Conservation (phyloP, 2,329 filamentous ascomycete species). For the Tricladium varicosporioides region DNA sequence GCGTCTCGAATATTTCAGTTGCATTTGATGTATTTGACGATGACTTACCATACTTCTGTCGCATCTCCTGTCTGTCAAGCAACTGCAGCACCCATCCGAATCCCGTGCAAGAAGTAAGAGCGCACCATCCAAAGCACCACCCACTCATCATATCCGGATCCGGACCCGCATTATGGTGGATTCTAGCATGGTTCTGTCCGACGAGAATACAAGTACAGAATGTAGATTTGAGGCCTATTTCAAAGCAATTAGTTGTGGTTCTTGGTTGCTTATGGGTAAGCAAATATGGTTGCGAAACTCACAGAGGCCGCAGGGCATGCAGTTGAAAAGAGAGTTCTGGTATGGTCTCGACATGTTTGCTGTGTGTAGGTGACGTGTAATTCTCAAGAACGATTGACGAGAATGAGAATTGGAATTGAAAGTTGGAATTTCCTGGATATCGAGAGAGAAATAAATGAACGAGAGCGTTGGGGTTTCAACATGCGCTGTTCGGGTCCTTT, state of each 20-base stretch:
- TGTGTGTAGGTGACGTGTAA: neutral
- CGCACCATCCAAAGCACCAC: slow-evolving; percentile 10
- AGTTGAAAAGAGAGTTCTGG: slow-evolving; percentile 9
- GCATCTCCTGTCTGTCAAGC: slow-evolving; percentile 8
- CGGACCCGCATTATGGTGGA: neutral
- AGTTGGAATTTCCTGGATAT: too few relatives aligned
- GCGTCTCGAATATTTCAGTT: neutral
- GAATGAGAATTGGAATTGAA: neutral
- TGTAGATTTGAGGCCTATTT: slow-evolving; percentile 5
- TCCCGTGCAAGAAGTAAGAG: neutral
- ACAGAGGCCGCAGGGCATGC: slow-evolving; percentile 8
- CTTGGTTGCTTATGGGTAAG: neutral
- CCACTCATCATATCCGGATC: neutral
- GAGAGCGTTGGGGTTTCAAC: too few relatives aligned
- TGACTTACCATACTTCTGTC: slow-evolving; percentile 9
- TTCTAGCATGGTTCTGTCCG: slow-evolving; percentile 10
- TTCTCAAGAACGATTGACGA: neutral
- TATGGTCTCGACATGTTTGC: slow-evolving; percentile 7
- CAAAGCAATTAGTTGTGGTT: neutral
- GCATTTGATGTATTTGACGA: neutral
- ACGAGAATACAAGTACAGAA: slow-evolving; percentile 12
- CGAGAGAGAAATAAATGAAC: too few relatives aligned
- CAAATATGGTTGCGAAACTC: neutral
- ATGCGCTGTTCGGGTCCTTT: neutral
- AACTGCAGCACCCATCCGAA: slow-evolving; percentile 8